These are phyloP conservation scores for Amanita molliuscula DNA, from an alignment of 768 basidiomycete genomes.

Conservation along the genomic window DNA sequence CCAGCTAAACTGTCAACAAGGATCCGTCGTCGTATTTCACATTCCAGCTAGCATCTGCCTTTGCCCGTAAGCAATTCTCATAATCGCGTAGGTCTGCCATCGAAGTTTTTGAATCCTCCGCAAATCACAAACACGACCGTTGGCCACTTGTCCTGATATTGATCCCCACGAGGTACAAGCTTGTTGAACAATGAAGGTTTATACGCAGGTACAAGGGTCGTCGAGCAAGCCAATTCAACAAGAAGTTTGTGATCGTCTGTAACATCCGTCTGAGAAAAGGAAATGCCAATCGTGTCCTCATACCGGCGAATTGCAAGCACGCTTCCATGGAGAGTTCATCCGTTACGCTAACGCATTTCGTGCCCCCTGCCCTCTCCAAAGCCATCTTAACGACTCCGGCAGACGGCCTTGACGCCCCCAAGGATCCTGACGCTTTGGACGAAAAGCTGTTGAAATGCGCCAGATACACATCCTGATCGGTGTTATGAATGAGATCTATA, in stretches of 20 bases:
- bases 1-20: conserved; percentile 17
- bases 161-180: conserved; percentile 27
- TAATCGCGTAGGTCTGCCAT: conserved; percentile 43
- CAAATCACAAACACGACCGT: conserved; percentile 60
- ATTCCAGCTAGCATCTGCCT: conserved; percentile 18
- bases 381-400: conserved; percentile 56
- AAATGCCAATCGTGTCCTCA: conserved; percentile 10
- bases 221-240: conserved; percentile 66
- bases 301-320: conserved; percentile 48
- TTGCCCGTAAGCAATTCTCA: conserved; percentile 21
- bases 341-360: conserved; percentile 50
- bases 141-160: conserved; percentile 16
- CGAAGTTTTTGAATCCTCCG: conserved; percentile 60
- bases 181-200: conserved; percentile 42
- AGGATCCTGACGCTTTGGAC: conserved; percentile 56
- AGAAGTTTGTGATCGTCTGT: conserved; percentile 69
- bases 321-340: conserved; percentile 65
- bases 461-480: conserved; percentile 35
- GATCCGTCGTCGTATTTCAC: conserved; percentile 32
- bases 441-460: conserved; percentile 48
- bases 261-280: conserved; percentile 5
- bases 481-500: conserved; percentile 30
- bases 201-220: conserved; percentile 61
- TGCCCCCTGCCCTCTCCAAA: conserved; percentile 42
- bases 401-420: conserved; percentile 61